Conservation (phyloP, 495 filamentous ascomycete genomes). For the Margaritispora aquatica region DNA sequence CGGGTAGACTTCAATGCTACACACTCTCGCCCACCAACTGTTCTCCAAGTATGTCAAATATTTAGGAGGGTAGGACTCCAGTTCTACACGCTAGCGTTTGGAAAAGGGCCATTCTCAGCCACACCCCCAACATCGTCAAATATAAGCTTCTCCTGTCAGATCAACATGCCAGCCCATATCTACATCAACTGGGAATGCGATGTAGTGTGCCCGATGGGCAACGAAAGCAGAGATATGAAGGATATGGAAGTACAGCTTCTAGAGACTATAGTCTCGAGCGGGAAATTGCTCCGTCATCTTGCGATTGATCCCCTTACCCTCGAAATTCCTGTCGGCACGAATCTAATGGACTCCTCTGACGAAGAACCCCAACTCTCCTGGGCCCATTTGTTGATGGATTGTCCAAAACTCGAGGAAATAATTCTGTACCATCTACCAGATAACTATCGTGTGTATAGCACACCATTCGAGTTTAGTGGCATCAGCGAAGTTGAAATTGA, state of each 20-base stretch:
- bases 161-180: background rate
- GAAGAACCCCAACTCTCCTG: background rate
- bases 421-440: constrained; percentile 1
- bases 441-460: background rate
- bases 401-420: constrained; percentile 1
- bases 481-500: constrained; percentile 3
- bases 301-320: constrained; percentile 1
- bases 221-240: background rate
- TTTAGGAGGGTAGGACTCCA: background rate
- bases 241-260: constrained; percentile 6
- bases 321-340: background rate
- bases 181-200: constrained; percentile 4
- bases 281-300: background rate
- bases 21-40: constrained; percentile 1
- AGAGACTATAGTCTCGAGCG: background rate
- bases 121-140: constrained; percentile 2
- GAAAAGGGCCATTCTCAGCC: constrained; percentile 3
- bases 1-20: constrained; percentile 1
- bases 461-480: background rate
- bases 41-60: constrained; percentile 1
- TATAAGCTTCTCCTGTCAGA: background rate
- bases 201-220: background rate
- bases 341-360: background rate
- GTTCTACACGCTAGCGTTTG: constrained; percentile 3
- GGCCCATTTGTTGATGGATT: constrained; percentile 1